Evolutionary conservation across 1,284 basidiomycete genomes (phyloP), one percentile per base, ranked within the genome.

Genomic region (Cryptococcus hybrid): DNA sequence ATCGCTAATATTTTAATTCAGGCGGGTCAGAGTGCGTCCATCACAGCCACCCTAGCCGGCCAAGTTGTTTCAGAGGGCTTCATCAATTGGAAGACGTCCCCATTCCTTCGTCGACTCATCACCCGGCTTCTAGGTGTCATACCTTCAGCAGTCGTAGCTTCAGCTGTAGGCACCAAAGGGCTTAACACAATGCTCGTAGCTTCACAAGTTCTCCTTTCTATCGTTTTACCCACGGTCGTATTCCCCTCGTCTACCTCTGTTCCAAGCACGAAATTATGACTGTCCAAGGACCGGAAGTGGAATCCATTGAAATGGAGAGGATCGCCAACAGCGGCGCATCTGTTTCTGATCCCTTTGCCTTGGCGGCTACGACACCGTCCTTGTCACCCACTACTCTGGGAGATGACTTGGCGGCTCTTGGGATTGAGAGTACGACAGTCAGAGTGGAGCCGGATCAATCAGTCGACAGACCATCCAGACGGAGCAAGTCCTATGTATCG

Each of bases 41-140:
- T 98, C 60, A 90, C 96, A 1, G 93, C 91, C 6, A 98, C 93
- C 0, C 83, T 98, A 9, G 89, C 92, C 0, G 95, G 94, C 30
- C 83, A 98, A 77, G 87, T 93, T 47, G 89, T 98, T 38, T 88
- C 88, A 0, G 95, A 98, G 78, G 95, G 95, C 0, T 96, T 97
- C 77, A 83, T 99, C 60, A 85, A 86, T 57, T 98, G 94, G 94
- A 84, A 84, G 53, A 84, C 92, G 50, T 88, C 90, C 87, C 89
- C 92, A 9, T 82, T 90, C 47, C 69, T 90, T 45, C 85, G 94
- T 7, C 85, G 94, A 7, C 76, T 95, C 3, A 67, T 92, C 52
- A 99, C 95, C 1, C 87, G 95, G 5, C 77, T 88, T 6, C 82
- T 98, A 24, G 88, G 89, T 3, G 85, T 98, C 39, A 81, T 96